These are phyloP conservation scores for Dothidotthia symphoricarpi DNA, from an alignment of 2,329 filamentous ascomycete genomes.

Conservation along the genomic window DNA sequence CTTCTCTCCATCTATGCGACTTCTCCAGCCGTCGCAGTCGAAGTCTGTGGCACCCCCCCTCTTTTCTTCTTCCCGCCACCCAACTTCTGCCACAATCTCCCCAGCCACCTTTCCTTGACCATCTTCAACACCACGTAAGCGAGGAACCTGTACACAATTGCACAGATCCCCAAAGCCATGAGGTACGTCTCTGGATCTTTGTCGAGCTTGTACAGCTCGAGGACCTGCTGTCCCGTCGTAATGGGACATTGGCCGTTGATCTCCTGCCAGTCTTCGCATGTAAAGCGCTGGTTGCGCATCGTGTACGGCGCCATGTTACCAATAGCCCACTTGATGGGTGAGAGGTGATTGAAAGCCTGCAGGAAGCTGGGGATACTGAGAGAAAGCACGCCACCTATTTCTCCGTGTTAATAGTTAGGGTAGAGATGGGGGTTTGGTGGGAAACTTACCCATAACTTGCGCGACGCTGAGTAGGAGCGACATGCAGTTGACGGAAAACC, in stretches of 20 bases:
- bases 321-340: constrained; percentile 67
- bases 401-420: constrained; percentile 7
- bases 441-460: constrained; percentile 61
- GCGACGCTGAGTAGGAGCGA: constrained; percentile 68
- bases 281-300: constrained; percentile 60
- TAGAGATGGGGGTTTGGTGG: too few species aligned
- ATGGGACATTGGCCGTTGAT: constrained; percentile 64
- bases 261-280: constrained; percentile 60
- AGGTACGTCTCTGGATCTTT: constrained; percentile 61
- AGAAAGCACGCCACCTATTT: constrained; percentile 61
- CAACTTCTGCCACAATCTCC: constrained; percentile 29
- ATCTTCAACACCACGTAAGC: constrained; percentile 59
- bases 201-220: constrained; percentile 66
- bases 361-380: constrained; percentile 67
- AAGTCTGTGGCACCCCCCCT: background rate
- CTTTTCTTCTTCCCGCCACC: constrained; percentile 16
- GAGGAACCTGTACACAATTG: constrained; percentile 64
- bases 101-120: constrained; percentile 54
- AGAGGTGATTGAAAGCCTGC: constrained; percentile 68
- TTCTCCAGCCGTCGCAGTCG: background rate
- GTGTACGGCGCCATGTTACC: constrained; percentile 67
- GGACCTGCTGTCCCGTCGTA: constrained; percentile 63
- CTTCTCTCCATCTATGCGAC: background rate
- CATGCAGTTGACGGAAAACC: constrained; percentile 73
- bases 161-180: constrained; percentile 60